phyloP scores from a whole-genome alignment of 192 early-diverging fungal species.

The Chytriomyces confervae region DNA sequence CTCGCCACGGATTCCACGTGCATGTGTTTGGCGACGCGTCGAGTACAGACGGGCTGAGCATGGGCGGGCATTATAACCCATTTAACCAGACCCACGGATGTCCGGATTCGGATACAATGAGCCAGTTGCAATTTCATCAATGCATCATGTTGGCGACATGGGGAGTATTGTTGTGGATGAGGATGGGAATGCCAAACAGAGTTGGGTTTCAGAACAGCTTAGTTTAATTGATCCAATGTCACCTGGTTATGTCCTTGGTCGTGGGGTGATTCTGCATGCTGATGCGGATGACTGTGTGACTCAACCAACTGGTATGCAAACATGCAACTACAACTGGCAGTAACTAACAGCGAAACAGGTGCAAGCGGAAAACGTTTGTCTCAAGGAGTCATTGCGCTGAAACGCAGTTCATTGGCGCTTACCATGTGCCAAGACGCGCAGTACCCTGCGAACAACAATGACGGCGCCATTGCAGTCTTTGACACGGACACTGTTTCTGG shows the following conservation, averaged over 20 bases:
- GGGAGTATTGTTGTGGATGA: conserved; percentile 39
- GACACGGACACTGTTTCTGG: neutral
- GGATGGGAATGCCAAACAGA: conserved; percentile 10
- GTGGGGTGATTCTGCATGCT: conserved; percentile 39
- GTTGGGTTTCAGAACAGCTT: conserved; percentile 7
- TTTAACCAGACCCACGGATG: conserved; percentile 37
- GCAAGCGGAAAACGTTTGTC: conserved; percentile 36
- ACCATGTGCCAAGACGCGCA: neutral
- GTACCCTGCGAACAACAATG: neutral
- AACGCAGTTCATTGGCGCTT: neutral
- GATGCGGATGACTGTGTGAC: conserved; percentile 40
- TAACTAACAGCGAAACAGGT: conserved; percentile 8
- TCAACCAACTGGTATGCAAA: conserved; percentile 28
- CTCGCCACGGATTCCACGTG: conserved; percentile 35
- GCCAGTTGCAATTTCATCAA: neutral
- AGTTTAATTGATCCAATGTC: neutral
- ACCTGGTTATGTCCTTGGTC: conserved; percentile 21
- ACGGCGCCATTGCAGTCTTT: neutral
- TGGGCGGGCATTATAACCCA: conserved; percentile 43
- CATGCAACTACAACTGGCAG: neutral
- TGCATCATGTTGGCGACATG: conserved; percentile 40
- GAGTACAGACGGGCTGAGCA: neutral
- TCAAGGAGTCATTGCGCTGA: conserved; percentile 36
- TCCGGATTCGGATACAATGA: neutral
- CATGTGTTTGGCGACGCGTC: conserved; percentile 41